Evolutionary conservation across 352 stramenopile species (phyloP).

Genomic region (Phytophthora ramorum): DNA sequence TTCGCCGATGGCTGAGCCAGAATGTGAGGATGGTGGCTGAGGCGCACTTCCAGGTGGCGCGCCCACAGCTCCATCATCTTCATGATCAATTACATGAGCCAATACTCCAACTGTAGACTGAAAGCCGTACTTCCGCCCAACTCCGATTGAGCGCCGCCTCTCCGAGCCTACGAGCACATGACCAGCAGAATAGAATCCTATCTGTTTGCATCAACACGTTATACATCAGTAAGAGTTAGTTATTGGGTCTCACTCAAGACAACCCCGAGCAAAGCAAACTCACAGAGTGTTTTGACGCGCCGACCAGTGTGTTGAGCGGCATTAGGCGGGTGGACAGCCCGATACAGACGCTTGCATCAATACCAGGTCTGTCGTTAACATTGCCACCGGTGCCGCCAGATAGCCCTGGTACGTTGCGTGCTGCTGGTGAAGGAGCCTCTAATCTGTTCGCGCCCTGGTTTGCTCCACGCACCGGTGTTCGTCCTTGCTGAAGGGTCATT

Average conservation of each 20-base stretch:
- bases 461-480: slow-evolving; percentile 36
- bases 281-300: slow-evolving; percentile 83
- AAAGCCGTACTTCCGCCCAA: slow-evolving; percentile 61
- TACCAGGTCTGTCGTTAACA: slow-evolving; percentile 27
- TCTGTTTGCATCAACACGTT: slow-evolving; percentile 41
- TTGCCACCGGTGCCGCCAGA: background rate
- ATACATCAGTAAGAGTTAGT: slow-evolving; percentile 11
- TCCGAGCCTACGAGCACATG: slow-evolving; percentile 77
- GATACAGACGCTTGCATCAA: slow-evolving; percentile 80
- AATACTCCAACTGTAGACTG: slow-evolving; percentile 82
- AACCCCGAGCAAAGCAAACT: slow-evolving; percentile 5
- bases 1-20: slow-evolving; percentile 31
- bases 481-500: slow-evolving; percentile 71
- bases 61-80: slow-evolving; percentile 22
- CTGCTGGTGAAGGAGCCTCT: slow-evolving; percentile 21
- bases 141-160: slow-evolving; percentile 59
- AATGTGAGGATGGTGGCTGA: slow-evolving; percentile 14
- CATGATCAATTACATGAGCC: slow-evolving; percentile 58
- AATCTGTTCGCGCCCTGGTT: slow-evolving; percentile 20
- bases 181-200: slow-evolving; percentile 84
- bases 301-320: slow-evolving; percentile 82
- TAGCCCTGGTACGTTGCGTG: slow-evolving; percentile 10
- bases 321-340: slow-evolving; percentile 79
- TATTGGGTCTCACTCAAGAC: background rate
- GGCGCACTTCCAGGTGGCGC: slow-evolving; percentile 8